Percentiles rank a stretch among this genome's conserved stretches.
These are phyloP conservation scores for Hypoxylon cercidicola DNA, from an alignment of 495 filamentous ascomycete species.

Conservation along the genomic window DNA sequence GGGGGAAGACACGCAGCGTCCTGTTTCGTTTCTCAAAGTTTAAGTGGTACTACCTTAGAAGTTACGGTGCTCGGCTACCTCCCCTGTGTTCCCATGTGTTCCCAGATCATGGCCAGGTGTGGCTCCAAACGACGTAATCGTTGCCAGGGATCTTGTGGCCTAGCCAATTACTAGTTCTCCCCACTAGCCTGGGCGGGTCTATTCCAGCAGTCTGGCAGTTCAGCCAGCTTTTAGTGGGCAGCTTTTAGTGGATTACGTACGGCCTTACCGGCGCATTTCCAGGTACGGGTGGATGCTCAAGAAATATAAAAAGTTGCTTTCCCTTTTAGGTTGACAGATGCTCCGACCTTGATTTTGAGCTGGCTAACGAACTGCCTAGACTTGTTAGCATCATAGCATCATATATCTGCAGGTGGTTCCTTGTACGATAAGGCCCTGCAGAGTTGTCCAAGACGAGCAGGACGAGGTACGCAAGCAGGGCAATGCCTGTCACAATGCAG, in stretches of 20 bases:
- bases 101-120: conserved; percentile 36
- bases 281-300: neutral
- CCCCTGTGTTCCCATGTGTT: conserved; percentile 14
- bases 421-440: neutral
- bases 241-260: too few relatives aligned
- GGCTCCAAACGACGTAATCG: conserved; percentile 41
- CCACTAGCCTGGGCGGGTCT: neutral
- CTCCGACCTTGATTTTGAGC: neutral
- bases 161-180: conserved; percentile 18
- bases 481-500: neutral
- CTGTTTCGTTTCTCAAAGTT: conserved; percentile 32
- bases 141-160: conserved; percentile 31
- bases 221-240: neutral
- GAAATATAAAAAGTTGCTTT: neutral
- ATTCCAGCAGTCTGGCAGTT: conserved; percentile 21
- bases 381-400: neutral
- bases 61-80: conserved; percentile 21
- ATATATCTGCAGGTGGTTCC: neutral
- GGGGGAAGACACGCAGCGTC: conserved; percentile 34
- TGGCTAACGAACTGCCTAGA: neutral
- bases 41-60: conserved; percentile 25
- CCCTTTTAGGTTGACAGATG: conserved; percentile 1
- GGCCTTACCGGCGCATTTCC: neutral
- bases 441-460: neutral
- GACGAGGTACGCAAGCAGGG: neutral